These are phyloP conservation scores for Stephania yunnanensis DNA, from an alignment of 164 flowering plant genomes.

Conservation along the genomic window DNA sequence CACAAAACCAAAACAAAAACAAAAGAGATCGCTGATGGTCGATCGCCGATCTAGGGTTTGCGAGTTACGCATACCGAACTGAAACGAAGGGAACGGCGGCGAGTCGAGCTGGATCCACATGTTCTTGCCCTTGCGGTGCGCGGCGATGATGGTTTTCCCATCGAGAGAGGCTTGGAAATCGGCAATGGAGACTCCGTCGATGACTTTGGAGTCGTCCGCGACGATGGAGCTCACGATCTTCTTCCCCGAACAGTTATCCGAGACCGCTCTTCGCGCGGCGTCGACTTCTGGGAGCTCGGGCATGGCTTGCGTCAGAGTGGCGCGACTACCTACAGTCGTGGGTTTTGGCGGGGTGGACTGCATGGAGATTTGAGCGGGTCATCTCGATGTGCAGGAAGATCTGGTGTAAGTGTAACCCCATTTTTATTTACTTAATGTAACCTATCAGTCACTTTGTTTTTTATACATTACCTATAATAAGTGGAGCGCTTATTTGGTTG, in stretches of 20 bases:
- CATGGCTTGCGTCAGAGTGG: constrained; percentile 32
- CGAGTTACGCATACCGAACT: constrained; percentile 51
- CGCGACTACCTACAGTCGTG: too few species aligned
- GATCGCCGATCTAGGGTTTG: background rate
- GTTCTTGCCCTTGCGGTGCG: constrained; percentile 89
- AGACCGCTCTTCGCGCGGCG: constrained; percentile 82
- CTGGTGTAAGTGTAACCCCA: too few species aligned
- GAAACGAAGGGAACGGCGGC: constrained; percentile 94
- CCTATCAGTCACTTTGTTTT: too few species aligned
- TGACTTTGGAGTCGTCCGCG: constrained; percentile 81
- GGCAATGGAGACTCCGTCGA: constrained; percentile 64
- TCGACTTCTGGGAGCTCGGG: constrained; percentile 99
- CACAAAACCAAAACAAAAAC: constrained; percentile 1
- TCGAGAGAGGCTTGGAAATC: constrained; percentile 63
- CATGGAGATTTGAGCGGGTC: too few species aligned
- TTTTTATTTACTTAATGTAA: too few species aligned
- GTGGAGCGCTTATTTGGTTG: too few species aligned
- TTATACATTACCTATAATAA: too few species aligned
- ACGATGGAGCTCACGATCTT: constrained; percentile 47
- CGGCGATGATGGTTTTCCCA: constrained; percentile 74
- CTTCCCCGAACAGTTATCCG: constrained; percentile 67
- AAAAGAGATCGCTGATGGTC: background rate
- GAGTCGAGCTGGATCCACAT: constrained; percentile 87
- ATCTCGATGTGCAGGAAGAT: too few species aligned
- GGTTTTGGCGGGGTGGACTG: too few species aligned